Conservation (phyloP, 345 rosid species). For the Atalantia buxifolia region DNA sequence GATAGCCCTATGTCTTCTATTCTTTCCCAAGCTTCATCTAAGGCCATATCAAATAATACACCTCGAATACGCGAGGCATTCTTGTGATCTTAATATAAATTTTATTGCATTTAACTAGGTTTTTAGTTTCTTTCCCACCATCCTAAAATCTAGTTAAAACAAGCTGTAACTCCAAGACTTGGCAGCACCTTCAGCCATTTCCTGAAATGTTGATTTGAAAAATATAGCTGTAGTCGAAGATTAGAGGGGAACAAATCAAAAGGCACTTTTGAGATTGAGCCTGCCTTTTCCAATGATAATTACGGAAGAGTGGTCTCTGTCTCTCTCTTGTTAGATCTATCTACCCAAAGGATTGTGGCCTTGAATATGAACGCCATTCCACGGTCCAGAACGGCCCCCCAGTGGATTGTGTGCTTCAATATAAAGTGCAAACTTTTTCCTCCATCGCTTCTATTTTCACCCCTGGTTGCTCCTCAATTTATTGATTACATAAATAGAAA, state of each 20-base stretch:
- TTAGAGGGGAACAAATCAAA: too few species aligned
- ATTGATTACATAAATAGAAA: too few species aligned
- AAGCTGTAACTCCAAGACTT: background rate
- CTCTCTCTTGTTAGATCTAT: background rate
- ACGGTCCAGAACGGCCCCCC: background rate
- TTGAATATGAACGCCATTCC: background rate
- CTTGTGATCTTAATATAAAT: too few species aligned
- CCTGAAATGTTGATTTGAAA: background rate
- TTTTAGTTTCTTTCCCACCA: too few species aligned
- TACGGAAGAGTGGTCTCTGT: background rate
- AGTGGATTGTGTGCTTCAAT: background rate
- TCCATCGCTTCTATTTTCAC: background rate
- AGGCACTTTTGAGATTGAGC: too few species aligned
- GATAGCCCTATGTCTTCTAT: too few species aligned
- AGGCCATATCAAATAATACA: too few species aligned
- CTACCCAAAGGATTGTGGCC: background rate
- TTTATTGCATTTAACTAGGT: too few species aligned
- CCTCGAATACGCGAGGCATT: fast-evolving
- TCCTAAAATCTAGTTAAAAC: too few species aligned
- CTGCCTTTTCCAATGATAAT: background rate
- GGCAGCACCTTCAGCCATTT: background rate
- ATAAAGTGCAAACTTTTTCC: background rate
- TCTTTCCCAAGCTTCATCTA: too few species aligned
- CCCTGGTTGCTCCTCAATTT: background rate
- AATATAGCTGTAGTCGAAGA: background rate